These are phyloP conservation scores for Yamadazyma sp. DNA, from an alignment of 805 yeast species.

Conservation along the genomic window DNA sequence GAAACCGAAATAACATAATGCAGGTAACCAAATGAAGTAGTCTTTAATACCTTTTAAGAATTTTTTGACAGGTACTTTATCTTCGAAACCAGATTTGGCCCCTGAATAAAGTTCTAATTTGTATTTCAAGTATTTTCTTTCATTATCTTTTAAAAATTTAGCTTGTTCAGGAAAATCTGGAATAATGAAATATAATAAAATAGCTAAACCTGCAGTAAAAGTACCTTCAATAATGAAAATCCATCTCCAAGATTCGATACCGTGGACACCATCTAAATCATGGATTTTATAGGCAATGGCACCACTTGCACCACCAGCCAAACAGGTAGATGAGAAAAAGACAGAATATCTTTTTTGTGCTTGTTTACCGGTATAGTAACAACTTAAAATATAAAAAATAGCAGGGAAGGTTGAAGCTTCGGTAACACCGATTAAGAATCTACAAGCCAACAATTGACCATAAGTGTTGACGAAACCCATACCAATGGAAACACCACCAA, in stretches of 20 bases:
- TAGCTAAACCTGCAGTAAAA: slow-evolving; percentile 32
- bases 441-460: slow-evolving; percentile 57
- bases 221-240: slow-evolving; percentile 49
- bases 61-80: slow-evolving; percentile 44
- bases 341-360: slow-evolving; percentile 67
- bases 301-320: slow-evolving; percentile 80
- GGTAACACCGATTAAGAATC: slow-evolving; percentile 63
- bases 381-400: slow-evolving; percentile 64
- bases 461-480: slow-evolving; percentile 62
- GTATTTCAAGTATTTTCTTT: slow-evolving; percentile 51
- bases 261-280: slow-evolving; percentile 47
- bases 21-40: slow-evolving; percentile 54
- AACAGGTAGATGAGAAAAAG: slow-evolving; percentile 67
- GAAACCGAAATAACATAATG: slow-evolving; percentile 60
- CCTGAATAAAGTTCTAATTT: slow-evolving; percentile 47
- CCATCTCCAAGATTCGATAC: slow-evolving; percentile 49
- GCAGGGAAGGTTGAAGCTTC: slow-evolving; percentile 78
- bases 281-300: slow-evolving; percentile 65
- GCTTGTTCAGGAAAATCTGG: slow-evolving; percentile 75
- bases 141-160: slow-evolving; percentile 45
- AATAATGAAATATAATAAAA: slow-evolving; percentile 44
- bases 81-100: slow-evolving; percentile 47
- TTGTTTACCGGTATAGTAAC: slow-evolving; percentile 62
- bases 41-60: slow-evolving; percentile 54
- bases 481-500: slow-evolving; percentile 62